Percentiles rank a stretch among this genome's conserved stretches.
Evolutionary conservation across 2,329 filamentous ascomycete genomes (phyloP).

Genomic region (Cladosporium oxysporum): DNA sequence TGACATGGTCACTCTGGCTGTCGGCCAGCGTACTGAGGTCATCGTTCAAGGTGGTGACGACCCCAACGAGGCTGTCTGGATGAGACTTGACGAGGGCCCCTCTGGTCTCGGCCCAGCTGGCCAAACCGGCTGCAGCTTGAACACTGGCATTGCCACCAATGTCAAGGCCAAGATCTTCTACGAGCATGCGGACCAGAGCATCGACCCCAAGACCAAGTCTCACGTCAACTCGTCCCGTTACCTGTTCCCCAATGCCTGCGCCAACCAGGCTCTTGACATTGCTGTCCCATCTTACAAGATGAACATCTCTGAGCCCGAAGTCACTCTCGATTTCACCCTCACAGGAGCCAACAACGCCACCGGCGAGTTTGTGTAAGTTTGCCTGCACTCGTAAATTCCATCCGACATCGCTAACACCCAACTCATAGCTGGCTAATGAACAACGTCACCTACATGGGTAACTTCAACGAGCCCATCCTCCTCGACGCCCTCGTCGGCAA

Average conservation of each 20-base stretch:
- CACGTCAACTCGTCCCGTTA: slow-evolving; percentile 24
- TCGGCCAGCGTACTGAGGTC: slow-evolving; percentile 56
- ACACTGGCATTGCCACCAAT: slow-evolving; percentile 45
- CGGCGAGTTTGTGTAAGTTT: slow-evolving; percentile 37
- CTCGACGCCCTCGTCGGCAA: slow-evolving; percentile 29
- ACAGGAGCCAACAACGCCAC: slow-evolving; percentile 42
- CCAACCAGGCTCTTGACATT: slow-evolving; percentile 25
- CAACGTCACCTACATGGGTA: slow-evolving; percentile 44
- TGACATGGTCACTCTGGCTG: slow-evolving; percentile 60
- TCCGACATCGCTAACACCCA: background rate
- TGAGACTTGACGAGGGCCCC: slow-evolving; percentile 46
- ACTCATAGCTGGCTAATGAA: slow-evolving; percentile 52
- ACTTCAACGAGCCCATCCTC: slow-evolving; percentile 33
- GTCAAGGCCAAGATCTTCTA: slow-evolving; percentile 36
- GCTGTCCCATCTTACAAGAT: slow-evolving; percentile 29
- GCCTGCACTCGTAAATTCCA: fast-evolving
- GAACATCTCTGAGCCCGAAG: slow-evolving; percentile 28
- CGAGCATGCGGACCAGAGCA: slow-evolving; percentile 32
- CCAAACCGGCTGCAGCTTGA: slow-evolving; percentile 41
- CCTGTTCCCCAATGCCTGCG: slow-evolving; percentile 28
- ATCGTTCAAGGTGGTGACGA: slow-evolving; percentile 48
- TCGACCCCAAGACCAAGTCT: slow-evolving; percentile 30
- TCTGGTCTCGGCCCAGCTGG: slow-evolving; percentile 28
- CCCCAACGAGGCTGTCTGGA: slow-evolving; percentile 56
- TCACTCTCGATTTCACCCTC: slow-evolving; percentile 29